Base-by-base conservation (phyloP, 805 yeast genomes). In the Lipomyces yamanashiensis region DNA sequence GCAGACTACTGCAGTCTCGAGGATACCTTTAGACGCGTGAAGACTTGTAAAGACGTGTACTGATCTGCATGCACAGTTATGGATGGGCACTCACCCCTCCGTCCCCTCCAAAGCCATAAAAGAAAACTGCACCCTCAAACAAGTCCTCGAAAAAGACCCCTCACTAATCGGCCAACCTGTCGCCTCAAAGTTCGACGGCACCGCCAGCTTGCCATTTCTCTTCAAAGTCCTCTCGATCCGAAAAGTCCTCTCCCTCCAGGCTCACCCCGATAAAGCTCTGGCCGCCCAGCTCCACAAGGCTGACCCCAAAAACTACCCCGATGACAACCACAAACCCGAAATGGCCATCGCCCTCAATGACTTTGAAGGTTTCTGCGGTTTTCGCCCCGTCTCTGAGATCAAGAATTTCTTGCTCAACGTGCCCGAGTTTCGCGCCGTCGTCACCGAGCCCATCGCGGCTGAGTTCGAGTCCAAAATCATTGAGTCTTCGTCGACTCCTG, bases 41-140 rank as follows among this genome's bases (percentile, higher is more conserved):
- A 28, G 28, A 28, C 28, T 28, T 28, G 28, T 19, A 2, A n/a
- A 8, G 19, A 40, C 23, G 52, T 21, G 21, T 15, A 49, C 34
- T 53, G 19, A 17, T 50, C 2, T n/a, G 19, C 15, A 7, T 2
- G 15, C 9, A 17, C 43, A 70, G 76, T 81, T 95, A 70, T 95
- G 99, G 99, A 95, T 95, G 99, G 99, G 99, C 45, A 92, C 98
- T 33, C 99, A 95, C 75, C 93, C 96, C 58, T 89, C 89, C 52
- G 92, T 89, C 12, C 97, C 98, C 36, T 88, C 97, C 19, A 77
- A 77, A 54, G 82, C 84, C 54, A 81, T 82, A 33, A 83, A 78
- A 34, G 76, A 80, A 19, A 87, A 87, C 39, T 78, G 82, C 69
- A 81, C 85, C 21, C 81, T 95, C 74, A 81, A 92, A 65, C 89